These are phyloP conservation scores for Tribonema minus DNA, from an alignment of 108 stramenopile genomes.

Conservation along the genomic window DNA sequence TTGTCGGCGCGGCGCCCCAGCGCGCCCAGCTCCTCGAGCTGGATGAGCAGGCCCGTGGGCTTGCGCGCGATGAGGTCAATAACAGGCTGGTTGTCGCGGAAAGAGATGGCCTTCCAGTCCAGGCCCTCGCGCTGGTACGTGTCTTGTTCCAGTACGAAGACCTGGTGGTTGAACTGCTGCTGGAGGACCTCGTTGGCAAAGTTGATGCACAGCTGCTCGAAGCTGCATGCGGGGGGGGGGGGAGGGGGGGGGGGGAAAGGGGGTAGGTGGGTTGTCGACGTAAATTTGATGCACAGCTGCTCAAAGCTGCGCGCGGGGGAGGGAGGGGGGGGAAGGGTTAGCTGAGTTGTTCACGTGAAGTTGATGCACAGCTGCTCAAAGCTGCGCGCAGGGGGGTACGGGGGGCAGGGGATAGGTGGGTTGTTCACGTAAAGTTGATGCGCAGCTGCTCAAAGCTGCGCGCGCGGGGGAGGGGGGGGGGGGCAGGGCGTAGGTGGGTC, in stretches of 20 bases:
- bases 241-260: no score
- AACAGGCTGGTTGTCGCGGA: constrained; percentile 93
- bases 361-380: constrained; percentile 95
- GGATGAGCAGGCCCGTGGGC: constrained; percentile 55
- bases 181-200: constrained; percentile 97
- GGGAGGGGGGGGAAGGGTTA: no score
- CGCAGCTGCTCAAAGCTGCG: constrained; percentile 50
- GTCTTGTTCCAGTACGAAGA: constrained; percentile 89
- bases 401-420: no score
- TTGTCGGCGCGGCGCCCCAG: constrained; percentile 57
- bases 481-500: no score
- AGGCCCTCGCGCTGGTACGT: constrained; percentile 88
- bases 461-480: neutral
- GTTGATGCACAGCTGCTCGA: constrained; percentile 95
- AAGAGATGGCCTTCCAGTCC: constrained; percentile 70
- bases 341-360: constrained; percentile 62
- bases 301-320: constrained; percentile 30
- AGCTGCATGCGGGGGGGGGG: neutral
- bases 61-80: constrained; percentile 88
- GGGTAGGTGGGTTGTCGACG: constrained; percentile 34
- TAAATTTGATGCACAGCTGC: constrained; percentile 98
- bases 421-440: no score
- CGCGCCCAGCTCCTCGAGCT: constrained; percentile 62
- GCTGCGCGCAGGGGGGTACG: neutral
- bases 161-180: constrained; percentile 97